These are phyloP conservation scores for Neopestalotiopsis rosae DNA, from an alignment of 2,329 filamentous ascomycete genomes.

Conservation along the genomic window DNA sequence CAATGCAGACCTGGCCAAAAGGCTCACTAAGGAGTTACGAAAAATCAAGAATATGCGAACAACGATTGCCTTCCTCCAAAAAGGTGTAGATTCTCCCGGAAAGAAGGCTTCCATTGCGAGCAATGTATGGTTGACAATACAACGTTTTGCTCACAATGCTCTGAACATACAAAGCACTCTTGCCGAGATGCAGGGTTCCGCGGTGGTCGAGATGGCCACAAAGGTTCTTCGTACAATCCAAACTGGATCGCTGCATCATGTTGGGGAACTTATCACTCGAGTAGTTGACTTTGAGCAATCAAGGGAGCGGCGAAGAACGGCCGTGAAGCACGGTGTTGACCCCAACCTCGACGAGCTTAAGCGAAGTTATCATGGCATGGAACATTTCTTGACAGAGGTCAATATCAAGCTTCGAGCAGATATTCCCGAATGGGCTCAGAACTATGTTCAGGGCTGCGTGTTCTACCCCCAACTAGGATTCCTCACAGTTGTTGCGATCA, in stretches of 20 bases:
- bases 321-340: conserved; percentile 76
- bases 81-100: conserved; percentile 69
- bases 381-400: conserved; percentile 72
- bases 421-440: conserved; percentile 64
- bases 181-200: conserved; percentile 58
- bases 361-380: conserved; percentile 77
- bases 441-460: conserved; percentile 73
- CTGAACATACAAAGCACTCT: conserved; percentile 73
- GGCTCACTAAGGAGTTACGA: conserved; percentile 66
- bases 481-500: conserved; percentile 73
- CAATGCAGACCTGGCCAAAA: conserved; percentile 62
- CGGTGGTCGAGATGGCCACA: conserved; percentile 55
- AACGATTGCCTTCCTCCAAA: conserved; percentile 72
- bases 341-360: conserved; percentile 79
- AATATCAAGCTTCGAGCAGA: conserved; percentile 66
- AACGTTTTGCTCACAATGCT: conserved; percentile 72
- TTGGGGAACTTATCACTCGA: conserved; percentile 74
- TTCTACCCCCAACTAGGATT: conserved; percentile 94
- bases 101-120: conserved; percentile 59
- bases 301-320: conserved; percentile 71
- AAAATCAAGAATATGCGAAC: conserved; percentile 78
- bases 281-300: conserved; percentile 84
- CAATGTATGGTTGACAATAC: conserved; percentile 76
- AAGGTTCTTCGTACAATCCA: conserved; percentile 68
- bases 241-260: conserved; percentile 60